Percentiles rank a stretch among this genome's conserved stretches.
Evolutionary conservation across 2,329 filamentous ascomycete genomes (phyloP).

Genomic region (Paracoccidioides brasiliensis): DNA sequence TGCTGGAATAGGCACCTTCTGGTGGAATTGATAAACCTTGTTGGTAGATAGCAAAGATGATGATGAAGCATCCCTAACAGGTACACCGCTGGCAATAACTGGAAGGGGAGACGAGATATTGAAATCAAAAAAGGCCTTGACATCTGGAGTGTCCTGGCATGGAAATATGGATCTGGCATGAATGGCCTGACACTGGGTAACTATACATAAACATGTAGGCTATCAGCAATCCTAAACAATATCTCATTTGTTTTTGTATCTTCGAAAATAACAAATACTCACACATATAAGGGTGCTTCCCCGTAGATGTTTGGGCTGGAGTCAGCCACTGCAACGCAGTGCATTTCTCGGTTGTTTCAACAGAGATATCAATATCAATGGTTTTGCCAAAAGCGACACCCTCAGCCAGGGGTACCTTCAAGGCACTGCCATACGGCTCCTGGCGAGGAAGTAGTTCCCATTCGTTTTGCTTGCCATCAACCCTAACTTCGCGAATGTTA

Average conservation of each 20-base stretch:
- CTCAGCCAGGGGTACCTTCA: slow-evolving; percentile 37
- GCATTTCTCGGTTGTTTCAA: slow-evolving; percentile 76
- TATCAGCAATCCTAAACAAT: background rate
- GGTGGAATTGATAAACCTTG: slow-evolving; percentile 69
- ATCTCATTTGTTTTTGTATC: background rate
- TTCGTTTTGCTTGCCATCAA: slow-evolving; percentile 50
- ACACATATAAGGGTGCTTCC: slow-evolving; percentile 91
- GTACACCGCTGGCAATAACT: slow-evolving; percentile 81
- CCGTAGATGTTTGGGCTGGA: slow-evolving; percentile 85
- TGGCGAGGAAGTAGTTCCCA: slow-evolving; percentile 59
- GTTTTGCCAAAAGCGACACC: slow-evolving; percentile 34
- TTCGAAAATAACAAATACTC: slow-evolving; percentile 12
- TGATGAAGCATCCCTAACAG: slow-evolving; percentile 37
- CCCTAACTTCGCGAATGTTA: slow-evolving; percentile 55
- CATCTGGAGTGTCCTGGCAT: slow-evolving; percentile 93
- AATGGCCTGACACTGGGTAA: slow-evolving; percentile 95
- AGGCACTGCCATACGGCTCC: slow-evolving; percentile 51
- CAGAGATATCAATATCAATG: slow-evolving; percentile 45
- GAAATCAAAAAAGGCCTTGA: slow-evolving; percentile 91
- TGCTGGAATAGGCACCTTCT: slow-evolving; percentile 81
- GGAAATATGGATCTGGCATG: slow-evolving; percentile 89
- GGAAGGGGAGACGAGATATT: slow-evolving; percentile 74
- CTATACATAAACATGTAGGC: slow-evolving; percentile 15
- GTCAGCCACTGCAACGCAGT: slow-evolving; percentile 94
- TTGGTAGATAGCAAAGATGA: slow-evolving; percentile 42